A percentile compares a stretch with the other conserved stretches of the same genome.
phyloP scores from a whole-genome alignment of 176 grass and related monocot species.

The Chloris gayana region DNA sequence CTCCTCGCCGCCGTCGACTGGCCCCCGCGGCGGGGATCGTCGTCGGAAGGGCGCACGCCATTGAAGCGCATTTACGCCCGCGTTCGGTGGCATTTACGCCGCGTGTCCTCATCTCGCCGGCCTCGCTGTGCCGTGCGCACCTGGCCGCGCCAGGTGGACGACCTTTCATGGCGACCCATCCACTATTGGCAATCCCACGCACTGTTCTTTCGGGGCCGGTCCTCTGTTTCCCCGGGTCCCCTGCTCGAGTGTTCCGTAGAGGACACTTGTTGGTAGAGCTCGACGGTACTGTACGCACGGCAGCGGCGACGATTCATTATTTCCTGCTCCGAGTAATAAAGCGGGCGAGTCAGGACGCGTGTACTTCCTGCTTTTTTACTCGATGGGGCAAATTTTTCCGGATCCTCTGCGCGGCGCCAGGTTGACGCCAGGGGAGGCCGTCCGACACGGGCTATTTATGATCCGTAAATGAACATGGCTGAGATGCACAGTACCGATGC shows the following conservation, averaged over 20 bases:
- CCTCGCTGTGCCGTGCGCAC: neutral
- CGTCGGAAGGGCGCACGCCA: neutral
- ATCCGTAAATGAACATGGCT: neutral
- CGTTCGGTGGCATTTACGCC: constrained; percentile 31
- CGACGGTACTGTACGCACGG: too few relatives aligned
- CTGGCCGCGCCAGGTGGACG: neutral
- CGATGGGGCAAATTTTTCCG: neutral
- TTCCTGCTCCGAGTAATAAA: neutral
- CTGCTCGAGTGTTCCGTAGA: neutral
- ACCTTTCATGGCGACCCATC: neutral
- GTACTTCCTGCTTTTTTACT: neutral
- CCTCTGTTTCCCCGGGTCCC: neutral
- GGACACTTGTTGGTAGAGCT: neutral
- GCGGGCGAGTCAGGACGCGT: neutral
- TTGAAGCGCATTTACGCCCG: constrained; percentile 31
- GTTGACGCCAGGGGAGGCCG: neutral
- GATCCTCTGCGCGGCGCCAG: neutral
- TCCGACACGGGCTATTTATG: constrained; percentile 7
- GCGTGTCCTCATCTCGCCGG: neutral
- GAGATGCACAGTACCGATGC: too few relatives aligned
- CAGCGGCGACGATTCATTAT: neutral
- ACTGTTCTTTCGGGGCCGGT: neutral
- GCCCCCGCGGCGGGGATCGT: too few relatives aligned
- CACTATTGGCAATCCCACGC: neutral
- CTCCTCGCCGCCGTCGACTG: too few relatives aligned